Conservation (phyloP, 352 stramenopile genomes). For the Lagenidium giganteum region DNA sequence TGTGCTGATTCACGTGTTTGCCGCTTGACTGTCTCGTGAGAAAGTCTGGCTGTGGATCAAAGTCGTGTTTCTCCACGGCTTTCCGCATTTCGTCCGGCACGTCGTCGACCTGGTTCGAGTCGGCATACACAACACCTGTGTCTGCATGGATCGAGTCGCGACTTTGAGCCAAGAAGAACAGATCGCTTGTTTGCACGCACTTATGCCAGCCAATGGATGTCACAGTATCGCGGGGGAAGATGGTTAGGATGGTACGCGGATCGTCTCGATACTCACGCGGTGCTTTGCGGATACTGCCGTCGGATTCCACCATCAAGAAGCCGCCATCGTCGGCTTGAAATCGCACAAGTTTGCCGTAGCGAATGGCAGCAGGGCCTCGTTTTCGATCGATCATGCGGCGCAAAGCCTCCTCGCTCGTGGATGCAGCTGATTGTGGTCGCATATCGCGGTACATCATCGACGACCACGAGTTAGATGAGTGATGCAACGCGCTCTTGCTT, state of each 20-base stretch:
- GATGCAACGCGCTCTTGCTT: conserved; percentile 1
- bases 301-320: conserved; percentile 29
- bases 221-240: conserved; percentile 30
- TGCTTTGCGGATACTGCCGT: conserved; percentile 29
- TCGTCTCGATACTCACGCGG: conserved; percentile 14
- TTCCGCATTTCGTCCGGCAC: conserved; percentile 1
- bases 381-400: neutral
- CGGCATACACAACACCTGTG: conserved; percentile 11
- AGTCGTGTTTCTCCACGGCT: conserved; percentile 2
- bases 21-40: too few relatives aligned
- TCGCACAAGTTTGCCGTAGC: conserved; percentile 28
- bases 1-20: too few relatives aligned
- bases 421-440: neutral
- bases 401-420: neutral
- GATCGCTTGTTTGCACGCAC: conserved; percentile 16
- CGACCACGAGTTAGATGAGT: neutral
- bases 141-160: conserved; percentile 12
- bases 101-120: conserved; percentile 2
- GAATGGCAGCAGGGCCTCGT: conserved; percentile 14
- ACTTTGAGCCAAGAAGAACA: conserved; percentile 26
- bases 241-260: conserved; percentile 26
- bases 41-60: conserved; percentile 2
- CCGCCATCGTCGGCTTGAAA: conserved; percentile 31
- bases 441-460: neutral
- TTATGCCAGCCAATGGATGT: conserved; percentile 9